phyloP scores from a whole-genome alignment of 169 alveolate species.

The Prorocentrum cordatum region DNA sequence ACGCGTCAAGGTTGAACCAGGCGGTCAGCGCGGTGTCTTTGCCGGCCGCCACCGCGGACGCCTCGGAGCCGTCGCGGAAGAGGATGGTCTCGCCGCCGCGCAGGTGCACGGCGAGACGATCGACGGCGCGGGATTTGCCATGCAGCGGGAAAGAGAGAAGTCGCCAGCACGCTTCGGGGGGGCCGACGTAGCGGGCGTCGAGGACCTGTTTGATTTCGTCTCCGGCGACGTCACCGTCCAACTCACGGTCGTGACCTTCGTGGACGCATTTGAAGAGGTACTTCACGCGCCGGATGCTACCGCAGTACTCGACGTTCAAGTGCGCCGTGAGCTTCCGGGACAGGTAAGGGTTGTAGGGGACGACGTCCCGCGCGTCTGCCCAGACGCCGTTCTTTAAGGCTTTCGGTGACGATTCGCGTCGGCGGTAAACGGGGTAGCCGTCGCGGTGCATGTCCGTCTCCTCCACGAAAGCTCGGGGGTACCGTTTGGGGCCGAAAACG shows the following conservation, averaged over 20 bases:
- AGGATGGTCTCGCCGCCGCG: not conserved
- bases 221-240: not conserved
- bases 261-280: not conserved
- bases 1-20: not conserved
- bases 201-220: not conserved
- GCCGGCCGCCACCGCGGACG: not conserved
- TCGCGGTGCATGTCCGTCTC: too few species aligned
- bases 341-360: too few species aligned
- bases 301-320: too few species aligned
- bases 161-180: constrained; percentile 3
- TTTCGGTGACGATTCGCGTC: too few species aligned
- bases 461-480: too few species aligned
- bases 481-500: too few species aligned
- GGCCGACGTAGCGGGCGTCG: not conserved
- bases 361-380: too few species aligned
- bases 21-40: not conserved
- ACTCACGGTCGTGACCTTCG: constrained; percentile 7
- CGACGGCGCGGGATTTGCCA: not conserved
- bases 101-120: not conserved
- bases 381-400: too few species aligned
- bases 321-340: too few species aligned
- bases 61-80: not conserved
- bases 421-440: too few species aligned
- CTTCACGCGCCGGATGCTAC: too few species aligned
- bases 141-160: not conserved